A percentile compares a stretch with the other conserved stretches of the same genome.
phyloP scores from a whole-genome alignment of 169 alveolate genomes.

The Cryptosporidium bovis region DNA sequence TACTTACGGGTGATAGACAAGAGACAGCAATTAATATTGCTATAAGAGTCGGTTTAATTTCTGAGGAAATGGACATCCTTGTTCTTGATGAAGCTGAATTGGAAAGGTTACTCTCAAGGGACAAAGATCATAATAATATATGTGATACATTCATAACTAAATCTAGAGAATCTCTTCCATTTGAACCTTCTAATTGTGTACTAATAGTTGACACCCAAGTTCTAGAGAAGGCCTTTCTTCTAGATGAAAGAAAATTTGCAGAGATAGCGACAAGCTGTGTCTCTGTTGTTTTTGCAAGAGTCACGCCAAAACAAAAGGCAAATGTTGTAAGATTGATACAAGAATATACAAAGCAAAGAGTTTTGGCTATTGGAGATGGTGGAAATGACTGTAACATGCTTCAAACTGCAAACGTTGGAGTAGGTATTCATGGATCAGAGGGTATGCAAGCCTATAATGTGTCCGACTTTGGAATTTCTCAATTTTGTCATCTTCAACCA shows the following conservation, averaged over 20 bases:
- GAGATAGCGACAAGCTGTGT: conserved; percentile 78
- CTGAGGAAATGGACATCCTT: conserved; percentile 59
- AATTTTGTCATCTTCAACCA: conserved; percentile 87
- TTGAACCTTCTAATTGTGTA: conserved; percentile 21
- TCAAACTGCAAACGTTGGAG: conserved; percentile 97
- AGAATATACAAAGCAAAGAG: conserved; percentile 81
- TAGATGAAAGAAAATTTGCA: conserved; percentile 77
- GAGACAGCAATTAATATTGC: conserved; percentile 96
- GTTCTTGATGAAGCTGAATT: conserved; percentile 41
- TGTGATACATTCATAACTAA: too few species aligned
- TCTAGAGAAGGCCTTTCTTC: conserved; percentile 30
- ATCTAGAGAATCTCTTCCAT: background rate
- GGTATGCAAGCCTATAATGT: conserved; percentile 94
- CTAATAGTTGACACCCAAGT: conserved; percentile 49
- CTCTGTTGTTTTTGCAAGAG: conserved; percentile 96
- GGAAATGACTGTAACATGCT: conserved; percentile 99
- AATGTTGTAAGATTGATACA: conserved; percentile 92
- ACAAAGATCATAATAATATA: background rate
- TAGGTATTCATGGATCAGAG: conserved; percentile 96
- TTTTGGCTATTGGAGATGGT: conserved; percentile 97
- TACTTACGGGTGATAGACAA: conserved; percentile 91
- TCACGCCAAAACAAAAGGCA: conserved; percentile 96
- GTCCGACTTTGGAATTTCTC: conserved; percentile 91
- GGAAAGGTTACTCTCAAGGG: background rate
- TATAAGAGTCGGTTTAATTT: conserved; percentile 80